These are phyloP conservation scores for Musa itinerans DNA, from an alignment of 176 grass and related monocot species.

Conservation along the genomic window DNA sequence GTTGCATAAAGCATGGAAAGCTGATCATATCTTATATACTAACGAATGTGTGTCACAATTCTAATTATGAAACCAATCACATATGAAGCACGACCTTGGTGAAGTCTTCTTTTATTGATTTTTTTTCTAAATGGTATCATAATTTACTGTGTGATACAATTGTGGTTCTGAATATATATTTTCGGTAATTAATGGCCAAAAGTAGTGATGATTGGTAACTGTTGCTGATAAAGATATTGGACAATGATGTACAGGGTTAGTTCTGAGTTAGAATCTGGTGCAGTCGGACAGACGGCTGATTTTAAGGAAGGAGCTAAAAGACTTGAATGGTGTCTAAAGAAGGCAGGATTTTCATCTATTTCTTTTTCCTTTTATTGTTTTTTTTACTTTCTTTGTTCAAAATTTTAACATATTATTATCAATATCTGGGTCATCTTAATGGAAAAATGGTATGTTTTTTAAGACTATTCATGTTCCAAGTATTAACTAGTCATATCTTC, in stretches of 20 bases:
- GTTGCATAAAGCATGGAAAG: no score
- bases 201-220: no score
- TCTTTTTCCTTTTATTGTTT: background rate
- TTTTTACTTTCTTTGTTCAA: background rate
- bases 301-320: slow-evolving; percentile 95
- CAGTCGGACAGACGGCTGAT: slow-evolving; percentile 75
- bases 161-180: no score
- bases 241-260: slow-evolving; percentile 53
- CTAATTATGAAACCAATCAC: no score
- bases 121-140: no score
- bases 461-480: background rate
- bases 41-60: no score
- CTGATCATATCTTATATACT: no score
- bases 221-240: slow-evolving; percentile 6
- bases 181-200: no score
- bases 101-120: no score
- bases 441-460: background rate
- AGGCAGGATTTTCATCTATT: slow-evolving; percentile 35
- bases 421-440: background rate
- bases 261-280: slow-evolving; percentile 95
- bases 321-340: slow-evolving; percentile 95
- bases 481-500: background rate
- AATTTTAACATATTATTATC: background rate
- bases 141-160: no score
- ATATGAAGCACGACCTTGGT: no score